These are phyloP conservation scores for Terana coerulea DNA, from an alignment of 768 basidiomycete species.

Conservation along the genomic window DNA sequence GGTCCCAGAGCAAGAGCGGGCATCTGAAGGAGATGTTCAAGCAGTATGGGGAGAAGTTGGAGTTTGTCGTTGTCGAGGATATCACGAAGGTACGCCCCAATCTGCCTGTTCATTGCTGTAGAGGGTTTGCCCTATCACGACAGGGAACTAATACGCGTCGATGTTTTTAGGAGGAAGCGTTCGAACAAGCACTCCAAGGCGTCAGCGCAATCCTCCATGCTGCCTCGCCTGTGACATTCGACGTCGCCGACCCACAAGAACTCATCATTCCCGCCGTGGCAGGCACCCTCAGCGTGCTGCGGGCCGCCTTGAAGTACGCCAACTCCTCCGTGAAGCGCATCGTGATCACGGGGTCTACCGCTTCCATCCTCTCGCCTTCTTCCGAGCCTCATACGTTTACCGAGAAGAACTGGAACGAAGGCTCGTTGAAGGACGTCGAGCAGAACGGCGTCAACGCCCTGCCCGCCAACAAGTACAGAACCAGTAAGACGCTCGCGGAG, in stretches of 20 bases:
- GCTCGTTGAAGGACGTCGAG: conserved; percentile 39
- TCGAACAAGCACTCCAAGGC: conserved; percentile 38
- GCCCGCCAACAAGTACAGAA: conserved; percentile 42
- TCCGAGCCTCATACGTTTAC: background rate
- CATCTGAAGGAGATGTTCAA: conserved; percentile 54
- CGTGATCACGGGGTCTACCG: conserved; percentile 56
- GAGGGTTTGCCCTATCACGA: background rate
- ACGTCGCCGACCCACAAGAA: conserved; percentile 29
- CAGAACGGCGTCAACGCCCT: conserved; percentile 44
- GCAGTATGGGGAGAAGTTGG: conserved; percentile 52
- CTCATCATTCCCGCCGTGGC: conserved; percentile 66
- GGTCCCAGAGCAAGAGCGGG: conserved; percentile 55
- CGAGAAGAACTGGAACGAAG: conserved; percentile 60
- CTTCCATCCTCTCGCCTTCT: conserved; percentile 30
- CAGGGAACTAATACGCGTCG: no score
- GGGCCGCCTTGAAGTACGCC: conserved; percentile 46
- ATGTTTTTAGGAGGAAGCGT: background rate
- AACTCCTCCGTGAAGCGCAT: conserved; percentile 45
- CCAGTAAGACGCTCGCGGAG: conserved; percentile 57
- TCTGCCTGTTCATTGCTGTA: background rate
- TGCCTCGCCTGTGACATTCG: background rate
- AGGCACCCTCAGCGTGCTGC: conserved; percentile 61
- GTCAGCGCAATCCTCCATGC: conserved; percentile 32
- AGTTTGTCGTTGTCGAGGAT: conserved; percentile 66
- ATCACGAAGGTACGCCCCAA: conserved; percentile 44